Base-by-base conservation (phyloP, 768 basidiomycete species). In the Trametopsis cervina region DNA sequence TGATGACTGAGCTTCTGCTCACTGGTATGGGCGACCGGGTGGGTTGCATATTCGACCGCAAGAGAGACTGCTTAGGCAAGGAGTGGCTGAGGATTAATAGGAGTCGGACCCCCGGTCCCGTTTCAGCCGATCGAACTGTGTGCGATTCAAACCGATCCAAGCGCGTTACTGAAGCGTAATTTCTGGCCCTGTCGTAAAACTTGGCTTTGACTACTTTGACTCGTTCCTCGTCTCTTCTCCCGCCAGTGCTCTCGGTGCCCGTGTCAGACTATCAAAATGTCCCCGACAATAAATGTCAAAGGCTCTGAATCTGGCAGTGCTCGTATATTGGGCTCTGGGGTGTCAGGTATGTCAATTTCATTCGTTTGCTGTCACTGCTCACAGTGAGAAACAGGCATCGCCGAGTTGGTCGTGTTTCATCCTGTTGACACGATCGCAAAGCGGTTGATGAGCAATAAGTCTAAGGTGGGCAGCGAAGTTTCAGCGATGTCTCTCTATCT, bases 351-450 rank as follows among this genome's bases (percentile, higher is more conserved):
- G 49, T 25, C 25, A 29, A 10, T 24, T 12, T 1, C 9, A 18
- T 13, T 35, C 11, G 11, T 21, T n/a, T 29, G 21, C 26, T 36
- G 35, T 40, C 29, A 40, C 42, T 26, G 9, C 17, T 36, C 46
- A 36, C 3, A 21, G 22, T n/a, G n/a, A 15, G 13, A 35, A 53
- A 25, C 54, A 95, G 94, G 94, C 61, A 74, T 99, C 59, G 92
- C 94, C 56, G 95, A 99, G 73, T 76, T 99, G 46, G 69, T 96
- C 56, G 80, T 97, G 17, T 96, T 97, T 71, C 93, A 96, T 64
- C 93, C 93, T 17, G 89, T 92, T 20, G 93, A 99, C 69, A 99
- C 96, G 1, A 83, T 97, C 46, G 92, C 96, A n/a, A 99, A 99
- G 67, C 85, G 95, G 27, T 67, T 99, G 44, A 99, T 99, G 95